Evolutionary conservation across 331 rosid species (phyloP), one percentile per base, ranked within the genome.

Genomic region (Malus hybrid): DNA sequence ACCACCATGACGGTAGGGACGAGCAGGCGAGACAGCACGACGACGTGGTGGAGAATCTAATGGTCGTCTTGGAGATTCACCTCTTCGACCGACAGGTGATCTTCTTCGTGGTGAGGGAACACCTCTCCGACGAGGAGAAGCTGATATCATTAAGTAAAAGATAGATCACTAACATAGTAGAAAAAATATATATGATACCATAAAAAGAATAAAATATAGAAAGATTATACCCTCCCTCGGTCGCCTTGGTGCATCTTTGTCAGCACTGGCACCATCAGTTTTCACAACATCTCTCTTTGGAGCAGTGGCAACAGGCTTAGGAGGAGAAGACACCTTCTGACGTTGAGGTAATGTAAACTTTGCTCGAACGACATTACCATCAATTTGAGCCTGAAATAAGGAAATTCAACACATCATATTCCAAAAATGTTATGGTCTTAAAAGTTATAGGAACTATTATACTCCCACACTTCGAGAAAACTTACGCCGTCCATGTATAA

Each of bases 401-500:
- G 66, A 60, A 83, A 52, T 56, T 13, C 76, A 39, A 20, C 15
- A 54, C 76, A 79, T 70, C 74, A 65, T 65, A 75, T n/a, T 75
- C 81, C 14, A 42, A 42, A 42, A 10, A 50, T 67, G 32, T 70
- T 46, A 79, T 13, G 22, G 39, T 64, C 70, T 76, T 52, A 42
- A 10, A 10, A 28, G 73, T 34, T 61, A 77, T 3, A 63, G 46
- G 67, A 79, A 76, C 31, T 20, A 77, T 67, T 77, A 57, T 63
- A 75, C 28, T 20, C 68, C 52, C 33, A 76, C 54, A 63, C 72
- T 70, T 63, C 24, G 52, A 32, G 36, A 83, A 79, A 75, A 84
- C 97, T 74, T 94, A 94, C 99, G 60, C 99, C 97, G 81, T 94
- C 97, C 97, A 94, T 94, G 76, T 66, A 81, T 71, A 87, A 57